Conservation (phyloP, 2,329 filamentous ascomycete genomes). For the Colletotrichum simmondsii region DNA sequence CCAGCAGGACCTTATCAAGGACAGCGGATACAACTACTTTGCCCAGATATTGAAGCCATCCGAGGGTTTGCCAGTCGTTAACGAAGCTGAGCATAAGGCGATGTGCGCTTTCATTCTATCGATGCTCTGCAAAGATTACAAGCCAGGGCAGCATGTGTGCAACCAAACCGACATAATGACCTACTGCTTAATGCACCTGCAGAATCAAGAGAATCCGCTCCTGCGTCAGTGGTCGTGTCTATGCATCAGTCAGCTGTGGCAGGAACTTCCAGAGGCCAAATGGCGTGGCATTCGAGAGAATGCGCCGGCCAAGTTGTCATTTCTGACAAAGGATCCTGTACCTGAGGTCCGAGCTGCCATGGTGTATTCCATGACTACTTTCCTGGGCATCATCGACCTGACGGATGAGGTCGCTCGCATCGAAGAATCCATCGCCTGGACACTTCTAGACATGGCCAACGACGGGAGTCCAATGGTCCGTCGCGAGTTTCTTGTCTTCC, state of each 20-base stretch:
- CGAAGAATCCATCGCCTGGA: conserved; percentile 90
- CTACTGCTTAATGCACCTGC: conserved; percentile 85
- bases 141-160: conserved; percentile 90
- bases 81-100: conserved; percentile 89
- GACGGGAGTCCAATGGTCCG: conserved; percentile 95
- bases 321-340: conserved; percentile 84
- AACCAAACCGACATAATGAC: conserved; percentile 91
- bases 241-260: conserved; percentile 95
- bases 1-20: conserved; percentile 93
- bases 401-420: conserved; percentile 91
- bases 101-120: conserved; percentile 99
- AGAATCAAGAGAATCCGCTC: conserved; percentile 87
- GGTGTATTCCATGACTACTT: conserved; percentile 92
- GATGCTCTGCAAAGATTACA: conserved; percentile 96
- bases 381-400: conserved; percentile 91
- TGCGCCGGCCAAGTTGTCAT: conserved; percentile 83
- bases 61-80: conserved; percentile 85
- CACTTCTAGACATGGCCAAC: conserved; percentile 89
- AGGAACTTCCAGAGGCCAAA: conserved; percentile 90
- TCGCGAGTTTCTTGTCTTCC: conserved; percentile 92
- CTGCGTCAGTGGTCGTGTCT: conserved; percentile 95
- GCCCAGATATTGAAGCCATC: conserved; percentile 89
- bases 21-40: conserved; percentile 97
- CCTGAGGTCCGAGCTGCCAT: conserved; percentile 95
- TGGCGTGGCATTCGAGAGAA: conserved; percentile 93